A percentile compares a stretch with the other conserved stretches of the same genome.
These are phyloP conservation scores for Vigna trinervia DNA, from an alignment of 306 rosid species.

Conservation along the genomic window DNA sequence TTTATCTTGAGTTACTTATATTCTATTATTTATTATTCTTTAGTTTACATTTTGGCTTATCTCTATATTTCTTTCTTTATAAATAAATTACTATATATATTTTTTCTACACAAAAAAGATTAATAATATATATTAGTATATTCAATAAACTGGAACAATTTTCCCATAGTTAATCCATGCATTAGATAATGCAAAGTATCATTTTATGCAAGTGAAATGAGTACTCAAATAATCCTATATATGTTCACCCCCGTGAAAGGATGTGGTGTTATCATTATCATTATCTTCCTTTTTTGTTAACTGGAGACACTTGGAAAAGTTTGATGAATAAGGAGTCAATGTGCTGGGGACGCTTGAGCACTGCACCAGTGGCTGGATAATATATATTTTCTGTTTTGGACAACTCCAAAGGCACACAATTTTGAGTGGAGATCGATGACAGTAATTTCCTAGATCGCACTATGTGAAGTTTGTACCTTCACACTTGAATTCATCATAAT, in stretches of 20 bases:
- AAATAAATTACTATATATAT: too few species aligned
- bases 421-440: slow-evolving; percentile 42
- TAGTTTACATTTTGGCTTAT: too few species aligned
- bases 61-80: too few species aligned
- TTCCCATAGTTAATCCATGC: too few species aligned
- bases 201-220: background rate
- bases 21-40: too few species aligned
- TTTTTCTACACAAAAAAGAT: too few species aligned
- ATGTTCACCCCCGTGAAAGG: background rate
- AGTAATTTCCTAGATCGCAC: slow-evolving; percentile 50
- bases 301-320: slow-evolving; percentile 24
- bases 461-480: background rate
- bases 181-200: background rate
- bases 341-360: slow-evolving; percentile 32
- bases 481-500: slow-evolving; percentile 18
- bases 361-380: background rate
- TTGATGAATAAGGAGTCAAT: background rate
- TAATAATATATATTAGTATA: too few species aligned
- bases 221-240: background rate
- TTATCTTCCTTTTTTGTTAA: slow-evolving; percentile 4
- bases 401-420: slow-evolving; percentile 16
- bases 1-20: too few species aligned
- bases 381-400: background rate
- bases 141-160: too few species aligned
- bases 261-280: background rate